Percentiles rank a stretch among this genome's conserved stretches.
phyloP scores from a whole-genome alignment of 495 filamentous ascomycete genomes.

The Aspergillus asperescens region DNA sequence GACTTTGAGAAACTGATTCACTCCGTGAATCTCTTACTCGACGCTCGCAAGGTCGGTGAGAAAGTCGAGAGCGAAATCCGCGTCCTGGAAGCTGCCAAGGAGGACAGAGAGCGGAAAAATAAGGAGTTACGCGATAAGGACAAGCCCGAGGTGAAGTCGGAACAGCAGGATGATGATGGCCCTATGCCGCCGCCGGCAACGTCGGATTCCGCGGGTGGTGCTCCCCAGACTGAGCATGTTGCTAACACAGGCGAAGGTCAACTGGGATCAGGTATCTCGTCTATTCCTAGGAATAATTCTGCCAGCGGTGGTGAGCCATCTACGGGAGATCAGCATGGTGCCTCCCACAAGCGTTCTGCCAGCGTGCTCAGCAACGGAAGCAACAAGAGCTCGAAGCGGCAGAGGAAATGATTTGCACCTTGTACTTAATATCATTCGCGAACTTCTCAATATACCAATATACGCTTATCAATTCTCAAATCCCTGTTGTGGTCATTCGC shows the following conservation, averaged over 20 bases:
- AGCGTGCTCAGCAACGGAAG: constrained; percentile 65
- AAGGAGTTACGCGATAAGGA: constrained; percentile 24
- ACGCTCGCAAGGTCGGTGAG: constrained; percentile 76
- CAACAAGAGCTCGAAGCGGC: constrained; percentile 66
- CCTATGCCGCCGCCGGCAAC: constrained; percentile 16
- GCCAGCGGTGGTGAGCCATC: constrained; percentile 7
- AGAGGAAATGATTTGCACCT: constrained; percentile 52
- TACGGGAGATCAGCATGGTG: constrained; percentile 26
- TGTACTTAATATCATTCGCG: constrained; percentile 7
- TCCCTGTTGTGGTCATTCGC: neutral
- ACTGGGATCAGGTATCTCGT: neutral
- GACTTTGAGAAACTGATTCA: constrained; percentile 76
- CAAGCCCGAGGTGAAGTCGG: constrained; percentile 35
- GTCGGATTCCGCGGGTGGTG: neutral
- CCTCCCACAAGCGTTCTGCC: constrained; percentile 63
- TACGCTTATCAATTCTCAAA: constrained; percentile 30
- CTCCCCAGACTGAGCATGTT: neutral
- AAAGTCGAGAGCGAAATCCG: constrained; percentile 81
- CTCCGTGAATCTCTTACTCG: constrained; percentile 69
- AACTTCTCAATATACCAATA: constrained; percentile 25
- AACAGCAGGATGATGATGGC: constrained; percentile 28
- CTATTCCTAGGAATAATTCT: neutral
- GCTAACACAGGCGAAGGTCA: constrained; percentile 3
- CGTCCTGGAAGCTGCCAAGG: constrained; percentile 59
- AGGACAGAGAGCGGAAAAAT: constrained; percentile 50